Base-by-base conservation (phyloP, 768 basidiomycete genomes). In the Rhizopogon salebrosus region DNA sequence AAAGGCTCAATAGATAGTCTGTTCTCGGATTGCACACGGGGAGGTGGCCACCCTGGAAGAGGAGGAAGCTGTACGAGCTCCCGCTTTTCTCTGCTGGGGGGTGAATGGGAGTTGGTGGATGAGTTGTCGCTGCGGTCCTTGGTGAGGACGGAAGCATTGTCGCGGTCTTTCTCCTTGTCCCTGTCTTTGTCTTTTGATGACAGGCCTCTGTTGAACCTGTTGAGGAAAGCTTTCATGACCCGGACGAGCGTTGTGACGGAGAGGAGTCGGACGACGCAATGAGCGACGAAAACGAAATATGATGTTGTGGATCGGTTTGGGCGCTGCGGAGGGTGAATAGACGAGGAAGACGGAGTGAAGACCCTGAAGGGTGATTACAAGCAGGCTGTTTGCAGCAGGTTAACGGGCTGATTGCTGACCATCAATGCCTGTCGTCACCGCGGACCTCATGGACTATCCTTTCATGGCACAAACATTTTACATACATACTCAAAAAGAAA, bases 141-240 rank as follows among this genome's bases (percentile, higher is more conserved):
- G 57, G 49, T 53, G 56, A 56, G 43, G 54, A 65, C 27, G n/a
- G 65, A 62, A 41, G 64, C 57, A n/a, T 63, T 68, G 2, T 62
- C 64, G 13, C 16, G 60, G 2, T 66, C 62, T 4, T 35, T 62
- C 8, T 65, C 80, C 62, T 75, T 80, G 62, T 85, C 81, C 70
- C 81, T 87, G 62, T 86, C 80, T 69, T 83, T 65, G 53, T 57
- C 53, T n/a, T 68, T 66, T 42, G 69, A 87, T 63, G 76, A 70
- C 59, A 74, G 78, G 54, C 74, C 78, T 52, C 81, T 80, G 61
- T 89, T 88, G 60, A 92, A 73, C 64, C 89, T 82, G 65, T 80
- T 79, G 69, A 92, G 80, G 61, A 92, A 86, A 40, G 90, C 89
- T 78, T 90, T 92, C 89, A 92, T 92, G 68, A 68, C 55, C 57